Evolutionary conservation across 495 filamentous ascomycete genomes (phyloP).

Genomic region (Hamigera avellanea): DNA sequence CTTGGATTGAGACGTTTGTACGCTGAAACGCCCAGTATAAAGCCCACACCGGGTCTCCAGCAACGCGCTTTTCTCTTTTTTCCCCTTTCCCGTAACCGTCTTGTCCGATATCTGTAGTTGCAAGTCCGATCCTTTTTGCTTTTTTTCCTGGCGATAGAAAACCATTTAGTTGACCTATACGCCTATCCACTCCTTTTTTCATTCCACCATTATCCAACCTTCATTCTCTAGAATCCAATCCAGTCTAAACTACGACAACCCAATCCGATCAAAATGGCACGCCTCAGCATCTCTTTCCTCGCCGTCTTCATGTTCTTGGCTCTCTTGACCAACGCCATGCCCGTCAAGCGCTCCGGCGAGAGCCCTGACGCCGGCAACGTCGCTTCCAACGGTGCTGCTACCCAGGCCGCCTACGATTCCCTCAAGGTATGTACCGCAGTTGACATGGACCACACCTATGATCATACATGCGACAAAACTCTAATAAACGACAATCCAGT

Average conservation of each 20-base stretch:
- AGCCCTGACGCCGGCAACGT: constrained; percentile 1
- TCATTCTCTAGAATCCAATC: constrained; percentile 2
- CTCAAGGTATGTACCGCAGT: constrained; percentile 9
- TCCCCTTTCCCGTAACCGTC: no score
- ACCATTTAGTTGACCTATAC: neutral
- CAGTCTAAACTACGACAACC: constrained; percentile 1
- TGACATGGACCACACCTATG: constrained; percentile 1
- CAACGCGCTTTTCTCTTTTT: no score
- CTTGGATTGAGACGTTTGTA: no score
- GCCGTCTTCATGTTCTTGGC: constrained; percentile 22
- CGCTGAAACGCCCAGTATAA: no score
- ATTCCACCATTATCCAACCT: neutral
- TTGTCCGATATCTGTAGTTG: no score
- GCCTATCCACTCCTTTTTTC: constrained; percentile 4
- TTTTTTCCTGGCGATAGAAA: neutral
- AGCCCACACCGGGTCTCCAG: no score
- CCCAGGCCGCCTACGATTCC: constrained; percentile 8
- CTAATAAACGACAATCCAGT: constrained; percentile 5
- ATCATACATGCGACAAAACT: no score
- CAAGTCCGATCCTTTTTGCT: neutral
- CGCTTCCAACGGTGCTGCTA: constrained; percentile 1
- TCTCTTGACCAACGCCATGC: constrained; percentile 18
- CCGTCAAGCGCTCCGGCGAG: constrained; percentile 11
- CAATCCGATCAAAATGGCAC: constrained; percentile 22
- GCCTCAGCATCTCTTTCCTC: constrained; percentile 22